Evolutionary conservation across 768 basidiomycete genomes (phyloP), one percentile per base, ranked within the genome.

Genomic region (Pilatotrama ljubarskyi): DNA sequence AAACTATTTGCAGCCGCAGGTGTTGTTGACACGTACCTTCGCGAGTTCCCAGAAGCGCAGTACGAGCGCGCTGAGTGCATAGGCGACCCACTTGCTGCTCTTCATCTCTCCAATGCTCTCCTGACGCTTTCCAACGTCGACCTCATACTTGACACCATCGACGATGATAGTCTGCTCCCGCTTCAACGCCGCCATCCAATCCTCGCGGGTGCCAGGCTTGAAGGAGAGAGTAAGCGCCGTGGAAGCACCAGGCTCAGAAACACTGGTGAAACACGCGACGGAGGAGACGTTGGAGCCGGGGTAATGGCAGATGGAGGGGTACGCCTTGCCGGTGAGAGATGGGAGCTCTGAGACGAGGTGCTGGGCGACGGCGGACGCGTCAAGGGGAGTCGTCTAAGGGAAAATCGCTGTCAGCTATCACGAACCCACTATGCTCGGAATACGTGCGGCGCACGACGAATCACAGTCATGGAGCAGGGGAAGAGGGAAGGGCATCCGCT

Each of bases 31-130:
- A 15, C 58, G 58, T 17, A 86, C 86, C 85, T 90, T 92, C 47
- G 91, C 85, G 32, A 95, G 79, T 51, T 88, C 84, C 85, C 88
- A 95, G 80, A 96, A 95, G 13, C 94, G 84, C 52, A 88, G 69
- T 26, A 91, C 81, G 26, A 93, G 76, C 0, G 89, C 84, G 26
- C 86, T 78, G 8, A 82, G 82, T 1, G 96, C 95, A 65, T 97
- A 96, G 0, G 91, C 87, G 44, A 96, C 82, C 95, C 95, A 98
- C 59, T 85, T 89, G 40, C 88, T 84, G 57, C 86, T 88, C 72
- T 83, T 84, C 84, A 93, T 90, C 61, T 89, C 84, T 17, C 81
- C 83, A 50, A 91, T 84, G 10, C 83, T 75, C 59, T 84, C 72
- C 66, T 68, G 81, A 56, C 72, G 77, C 63, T 77, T 76, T 25